Conservation (phyloP, 805 yeast species). For the Candida fluviatilis region DNA sequence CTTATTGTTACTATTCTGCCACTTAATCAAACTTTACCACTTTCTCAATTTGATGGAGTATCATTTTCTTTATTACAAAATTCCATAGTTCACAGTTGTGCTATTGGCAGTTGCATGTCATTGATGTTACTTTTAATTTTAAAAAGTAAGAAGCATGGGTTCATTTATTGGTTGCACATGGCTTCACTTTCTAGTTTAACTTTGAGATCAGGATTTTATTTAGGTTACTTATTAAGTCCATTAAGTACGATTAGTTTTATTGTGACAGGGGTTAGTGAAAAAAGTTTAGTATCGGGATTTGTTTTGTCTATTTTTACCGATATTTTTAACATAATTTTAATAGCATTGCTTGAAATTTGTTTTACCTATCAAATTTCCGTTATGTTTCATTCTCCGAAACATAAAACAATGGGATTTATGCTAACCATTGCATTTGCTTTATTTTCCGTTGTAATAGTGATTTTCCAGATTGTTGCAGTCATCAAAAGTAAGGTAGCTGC, state of each 20-base stretch:
- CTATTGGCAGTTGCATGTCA: slow-evolving; percentile 10
- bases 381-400: slow-evolving; percentile 61
- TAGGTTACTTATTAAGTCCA: slow-evolving; percentile 51
- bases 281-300: slow-evolving; percentile 27
- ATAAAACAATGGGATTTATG: slow-evolving; percentile 35
- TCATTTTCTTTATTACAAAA: background rate
- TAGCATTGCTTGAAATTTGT: slow-evolving; percentile 59
- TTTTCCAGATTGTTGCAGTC: slow-evolving; percentile 54
- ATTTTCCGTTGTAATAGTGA: slow-evolving; percentile 53
- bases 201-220: slow-evolving; percentile 57
- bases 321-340: slow-evolving; percentile 55
- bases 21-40: background rate
- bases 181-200: slow-evolving; percentile 51
- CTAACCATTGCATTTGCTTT: slow-evolving; percentile 35
- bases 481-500: slow-evolving; percentile 39
- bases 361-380: slow-evolving; percentile 68
- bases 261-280: slow-evolving; percentile 26
- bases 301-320: slow-evolving; percentile 58
- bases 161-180: slow-evolving; percentile 68
- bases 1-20: background rate
- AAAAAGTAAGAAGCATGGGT: slow-evolving; percentile 2
- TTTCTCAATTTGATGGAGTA: slow-evolving; percentile 6
- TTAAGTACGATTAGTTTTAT: slow-evolving; percentile 46
- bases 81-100: slow-evolving; percentile 8
- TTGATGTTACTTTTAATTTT: slow-evolving; percentile 3